Evolutionary conservation across 352 stramenopile genomes (phyloP).

Genomic region (Pythium rhizo-oryzae): DNA sequence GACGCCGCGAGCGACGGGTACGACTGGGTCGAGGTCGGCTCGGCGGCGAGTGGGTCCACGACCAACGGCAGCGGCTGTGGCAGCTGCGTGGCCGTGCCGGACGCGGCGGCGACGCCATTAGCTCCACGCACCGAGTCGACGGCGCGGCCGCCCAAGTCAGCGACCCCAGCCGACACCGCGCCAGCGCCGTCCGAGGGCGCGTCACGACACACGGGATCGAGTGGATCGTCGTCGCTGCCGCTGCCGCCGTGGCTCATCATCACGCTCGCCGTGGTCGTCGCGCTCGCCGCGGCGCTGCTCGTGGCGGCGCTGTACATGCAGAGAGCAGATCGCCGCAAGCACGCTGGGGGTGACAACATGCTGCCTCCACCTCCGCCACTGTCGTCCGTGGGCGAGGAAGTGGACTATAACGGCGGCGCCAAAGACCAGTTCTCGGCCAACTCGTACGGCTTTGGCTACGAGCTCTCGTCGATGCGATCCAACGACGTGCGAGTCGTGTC

Average conservation of each 20-base stretch:
- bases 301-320: not conserved
- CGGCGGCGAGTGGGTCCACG: not conserved
- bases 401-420: not conserved
- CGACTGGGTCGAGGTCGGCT: conserved; percentile 1
- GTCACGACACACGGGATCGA: not conserved
- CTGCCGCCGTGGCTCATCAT: conserved; percentile 16
- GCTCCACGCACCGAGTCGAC: not conserved
- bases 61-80: not conserved
- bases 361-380: not conserved
- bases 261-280: conserved; percentile 2
- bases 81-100: not conserved
- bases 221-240: no score
- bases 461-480: not conserved
- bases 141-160: not conserved
- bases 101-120: not conserved
- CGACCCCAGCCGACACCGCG: not conserved
- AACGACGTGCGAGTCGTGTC: not conserved
- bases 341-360: not conserved
- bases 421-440: not conserved
- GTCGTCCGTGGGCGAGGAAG: not conserved
- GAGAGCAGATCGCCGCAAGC: not conserved
- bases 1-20: not conserved
- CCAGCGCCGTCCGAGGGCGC: not conserved
- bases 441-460: conserved; percentile 1
- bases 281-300: not conserved